These are phyloP conservation scores for Xylaria castorea DNA, from an alignment of 495 filamentous ascomycete species.

Conservation along the genomic window DNA sequence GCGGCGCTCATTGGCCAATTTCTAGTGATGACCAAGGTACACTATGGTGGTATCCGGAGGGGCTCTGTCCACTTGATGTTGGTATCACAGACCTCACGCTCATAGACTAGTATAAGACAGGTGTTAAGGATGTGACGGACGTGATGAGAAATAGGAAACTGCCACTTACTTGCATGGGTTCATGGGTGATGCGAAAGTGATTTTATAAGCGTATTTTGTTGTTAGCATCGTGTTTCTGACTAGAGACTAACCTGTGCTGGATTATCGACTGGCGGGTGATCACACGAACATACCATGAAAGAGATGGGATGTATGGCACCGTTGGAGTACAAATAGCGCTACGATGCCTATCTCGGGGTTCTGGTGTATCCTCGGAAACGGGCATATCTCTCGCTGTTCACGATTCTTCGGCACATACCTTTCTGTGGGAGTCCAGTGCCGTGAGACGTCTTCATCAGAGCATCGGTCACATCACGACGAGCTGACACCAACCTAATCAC, in stretches of 20 bases:
- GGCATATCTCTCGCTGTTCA: neutral
- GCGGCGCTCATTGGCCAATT: slow-evolving; percentile 8
- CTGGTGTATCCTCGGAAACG: neutral
- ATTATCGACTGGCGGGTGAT: neutral
- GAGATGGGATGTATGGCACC: neutral
- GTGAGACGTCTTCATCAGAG: neutral
- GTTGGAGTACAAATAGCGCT: slow-evolving; percentile 14
- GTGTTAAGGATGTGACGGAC: slow-evolving; percentile 18
- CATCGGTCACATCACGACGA: neutral
- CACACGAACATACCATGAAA: neutral
- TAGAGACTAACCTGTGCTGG: neutral
- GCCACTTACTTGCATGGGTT: neutral
- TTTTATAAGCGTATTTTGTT: neutral
- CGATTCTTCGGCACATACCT: neutral
- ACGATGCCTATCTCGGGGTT: neutral
- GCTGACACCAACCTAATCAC: neutral
- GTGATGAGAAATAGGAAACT: slow-evolving; percentile 1
- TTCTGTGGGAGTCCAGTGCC: neutral
- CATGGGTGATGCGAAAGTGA: slow-evolving; percentile 7
- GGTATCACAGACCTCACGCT: neutral
- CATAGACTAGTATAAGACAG: slow-evolving; percentile 2
- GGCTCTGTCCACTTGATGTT: slow-evolving; percentile 17
- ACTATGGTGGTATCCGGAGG: neutral
- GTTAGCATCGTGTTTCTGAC: neutral
- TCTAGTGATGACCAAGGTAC: slow-evolving; percentile 1